These are phyloP conservation scores for Rhizopus stolonifer DNA, from an alignment of 371 early-diverging fungal species.

Conservation along the genomic window DNA sequence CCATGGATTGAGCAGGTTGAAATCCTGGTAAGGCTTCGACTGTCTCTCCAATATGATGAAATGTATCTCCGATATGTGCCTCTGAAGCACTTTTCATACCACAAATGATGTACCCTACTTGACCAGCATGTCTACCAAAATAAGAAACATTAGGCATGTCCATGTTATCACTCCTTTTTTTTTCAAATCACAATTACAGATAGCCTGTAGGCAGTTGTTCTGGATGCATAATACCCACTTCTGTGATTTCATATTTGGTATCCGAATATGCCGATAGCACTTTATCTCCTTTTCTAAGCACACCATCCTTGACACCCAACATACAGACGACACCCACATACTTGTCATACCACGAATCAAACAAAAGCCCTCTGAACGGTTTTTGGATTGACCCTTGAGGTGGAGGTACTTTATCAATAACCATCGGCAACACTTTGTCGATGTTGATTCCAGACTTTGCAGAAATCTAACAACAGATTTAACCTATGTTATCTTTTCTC, in stretches of 20 bases:
- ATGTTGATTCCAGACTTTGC: constrained; percentile 90
- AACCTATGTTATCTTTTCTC: neutral
- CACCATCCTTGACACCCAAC: constrained; percentile 86
- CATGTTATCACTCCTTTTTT: too few species aligned
- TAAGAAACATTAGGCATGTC: constrained; percentile 21
- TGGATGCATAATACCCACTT: constrained; percentile 96
- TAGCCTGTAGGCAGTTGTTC: constrained; percentile 74
- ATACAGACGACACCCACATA: constrained; percentile 95
- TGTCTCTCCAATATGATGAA: constrained; percentile 62
- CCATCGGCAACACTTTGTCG: constrained; percentile 67
- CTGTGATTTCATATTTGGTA: constrained; percentile 82
- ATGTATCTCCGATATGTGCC: constrained; percentile 96
- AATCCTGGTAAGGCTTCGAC: constrained; percentile 88
- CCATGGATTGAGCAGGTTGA: constrained; percentile 91
- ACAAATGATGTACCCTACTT: constrained; percentile 93
- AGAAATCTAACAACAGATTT: constrained; percentile 57
- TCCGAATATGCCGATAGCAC: constrained; percentile 78
- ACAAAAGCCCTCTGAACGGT: constrained; percentile 84
- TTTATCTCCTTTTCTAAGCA: constrained; percentile 80
- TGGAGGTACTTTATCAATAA: constrained; percentile 82
- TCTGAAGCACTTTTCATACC: constrained; percentile 93
- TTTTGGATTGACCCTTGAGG: constrained; percentile 59
- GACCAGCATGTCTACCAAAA: constrained; percentile 75
- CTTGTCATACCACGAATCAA: constrained; percentile 96
- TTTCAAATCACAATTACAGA: constrained; percentile 54